These are phyloP conservation scores for Diospyros lotus DNA, from an alignment of 148 eudicot genomes.

Conservation along the genomic window DNA sequence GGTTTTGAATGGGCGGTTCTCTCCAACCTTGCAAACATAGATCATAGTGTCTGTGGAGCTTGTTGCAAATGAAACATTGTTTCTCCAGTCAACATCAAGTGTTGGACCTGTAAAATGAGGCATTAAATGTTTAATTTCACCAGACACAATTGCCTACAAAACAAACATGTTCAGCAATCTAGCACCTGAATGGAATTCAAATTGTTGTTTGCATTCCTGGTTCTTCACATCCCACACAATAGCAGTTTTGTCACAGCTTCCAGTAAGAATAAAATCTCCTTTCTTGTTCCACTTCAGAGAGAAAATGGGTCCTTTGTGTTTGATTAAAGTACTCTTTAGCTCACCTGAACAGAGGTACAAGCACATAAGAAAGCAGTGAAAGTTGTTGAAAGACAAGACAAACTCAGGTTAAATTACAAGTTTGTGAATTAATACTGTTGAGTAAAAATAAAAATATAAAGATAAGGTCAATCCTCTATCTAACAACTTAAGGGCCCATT, in stretches of 20 bases:
- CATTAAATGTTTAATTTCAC: background rate
- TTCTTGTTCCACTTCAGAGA: slow-evolving; percentile 75
- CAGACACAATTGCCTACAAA: background rate
- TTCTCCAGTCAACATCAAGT: slow-evolving; percentile 76
- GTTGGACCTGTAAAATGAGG: slow-evolving; percentile 45
- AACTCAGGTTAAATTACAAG: background rate
- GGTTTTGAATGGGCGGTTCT: slow-evolving; percentile 43
- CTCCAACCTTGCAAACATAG: slow-evolving; percentile 61
- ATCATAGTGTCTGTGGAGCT: slow-evolving; percentile 66
- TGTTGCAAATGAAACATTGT: slow-evolving; percentile 68
- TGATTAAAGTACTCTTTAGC: slow-evolving; percentile 43
- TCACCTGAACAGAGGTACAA: slow-evolving; percentile 33
- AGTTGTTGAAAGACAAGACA: background rate
- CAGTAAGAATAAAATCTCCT: slow-evolving; percentile 72
- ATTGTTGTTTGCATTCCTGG: slow-evolving; percentile 50
- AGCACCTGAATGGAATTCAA: slow-evolving; percentile 63
- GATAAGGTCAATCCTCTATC: too few species aligned
- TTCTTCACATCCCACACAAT: slow-evolving; percentile 74
- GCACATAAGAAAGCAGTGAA: background rate
- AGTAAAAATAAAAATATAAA: too few species aligned
- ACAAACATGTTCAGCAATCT: background rate
- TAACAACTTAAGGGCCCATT: too few species aligned
- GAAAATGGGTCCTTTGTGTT: slow-evolving; percentile 56
- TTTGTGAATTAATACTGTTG: background rate
- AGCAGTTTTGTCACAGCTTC: slow-evolving; percentile 66